Evolutionary conservation across 805 yeast genomes (phyloP).

Genomic region (Jamesozyma hellenica): DNA sequence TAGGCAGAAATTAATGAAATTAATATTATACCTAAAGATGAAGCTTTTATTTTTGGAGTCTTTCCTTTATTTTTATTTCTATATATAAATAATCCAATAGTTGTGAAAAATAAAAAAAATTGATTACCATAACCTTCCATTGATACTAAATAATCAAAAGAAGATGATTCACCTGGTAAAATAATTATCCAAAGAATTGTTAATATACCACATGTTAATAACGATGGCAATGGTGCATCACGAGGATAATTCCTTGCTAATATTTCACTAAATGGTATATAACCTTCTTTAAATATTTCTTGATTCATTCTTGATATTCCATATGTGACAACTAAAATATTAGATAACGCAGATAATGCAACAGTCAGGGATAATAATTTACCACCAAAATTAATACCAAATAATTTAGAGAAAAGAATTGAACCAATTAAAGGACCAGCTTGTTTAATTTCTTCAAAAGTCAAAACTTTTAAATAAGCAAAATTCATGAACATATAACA

Average conservation of each 20-base stretch:
- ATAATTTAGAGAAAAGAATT: conserved; percentile 43
- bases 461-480: conserved; percentile 47
- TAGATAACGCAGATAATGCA: conserved; percentile 54
- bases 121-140: conserved; percentile 41
- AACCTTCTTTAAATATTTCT: conserved; percentile 56
- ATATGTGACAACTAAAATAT: conserved; percentile 51
- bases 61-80: conserved; percentile 39
- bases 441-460: conserved; percentile 41
- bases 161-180: conserved; percentile 29
- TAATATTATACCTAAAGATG: conserved; percentile 37
- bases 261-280: conserved; percentile 40
- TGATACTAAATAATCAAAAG: conserved; percentile 35
- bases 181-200: conserved; percentile 28
- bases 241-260: conserved; percentile 49
- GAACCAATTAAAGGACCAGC: conserved; percentile 55
- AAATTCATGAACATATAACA: conserved; percentile 44
- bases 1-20: conserved; percentile 39
- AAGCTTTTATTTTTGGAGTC: conserved; percentile 42
- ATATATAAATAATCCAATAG: conserved; percentile 48
- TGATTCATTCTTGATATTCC: conserved; percentile 53
- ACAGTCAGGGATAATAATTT: conserved; percentile 46
- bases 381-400: conserved; percentile 44
- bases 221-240: conserved; percentile 46
- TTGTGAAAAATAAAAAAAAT: conserved; percentile 40
- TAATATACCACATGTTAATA: conserved; percentile 28